Percentiles rank a stretch among this genome's conserved stretches.
Conservation (phyloP, 352 stramenopile species). For the Phytophthora podocarpi region DNA sequence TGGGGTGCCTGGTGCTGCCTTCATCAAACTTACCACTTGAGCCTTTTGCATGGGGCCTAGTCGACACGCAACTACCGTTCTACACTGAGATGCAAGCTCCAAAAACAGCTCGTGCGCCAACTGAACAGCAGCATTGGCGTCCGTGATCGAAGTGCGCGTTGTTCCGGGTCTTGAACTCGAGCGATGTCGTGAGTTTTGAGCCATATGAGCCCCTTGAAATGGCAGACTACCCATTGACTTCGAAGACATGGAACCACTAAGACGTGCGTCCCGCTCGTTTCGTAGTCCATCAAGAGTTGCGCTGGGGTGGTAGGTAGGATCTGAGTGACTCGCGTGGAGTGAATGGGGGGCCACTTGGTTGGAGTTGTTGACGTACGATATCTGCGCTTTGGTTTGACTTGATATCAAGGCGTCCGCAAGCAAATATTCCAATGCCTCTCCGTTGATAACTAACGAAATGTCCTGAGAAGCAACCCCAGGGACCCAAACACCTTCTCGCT, state of each 20-base stretch:
- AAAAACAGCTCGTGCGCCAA: conserved; percentile 74
- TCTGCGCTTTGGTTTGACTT: conserved; percentile 20
- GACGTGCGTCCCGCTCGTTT: conserved; percentile 14
- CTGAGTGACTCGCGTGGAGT: conserved; percentile 6
- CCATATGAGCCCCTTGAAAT: conserved; percentile 24
- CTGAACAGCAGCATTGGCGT: conserved; percentile 18
- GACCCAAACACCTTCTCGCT: conserved; percentile 80
- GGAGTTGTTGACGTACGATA: conserved; percentile 15
- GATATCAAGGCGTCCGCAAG: conserved; percentile 46
- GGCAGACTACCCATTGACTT: conserved; percentile 59
- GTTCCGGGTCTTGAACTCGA: conserved; percentile 35
- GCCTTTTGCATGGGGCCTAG: conserved; percentile 93
- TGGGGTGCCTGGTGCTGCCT: conserved; percentile 63
- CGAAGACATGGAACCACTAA: conserved; percentile 49
- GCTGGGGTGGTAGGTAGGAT: background rate
- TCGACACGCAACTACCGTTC: conserved; percentile 86
- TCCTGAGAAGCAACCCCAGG: conserved; percentile 72
- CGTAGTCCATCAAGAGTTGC: conserved; percentile 10
- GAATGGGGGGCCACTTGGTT: conserved; percentile 25
- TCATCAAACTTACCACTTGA: conserved; percentile 95
- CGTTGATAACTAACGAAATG: conserved; percentile 85
- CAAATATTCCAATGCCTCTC: conserved; percentile 76
- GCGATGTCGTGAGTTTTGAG: conserved; percentile 34
- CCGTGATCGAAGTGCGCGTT: conserved; percentile 39
- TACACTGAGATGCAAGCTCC: conserved; percentile 86